Conservation (phyloP, 169 alveolate genomes). For the Plasmodium gaboni region DNA sequence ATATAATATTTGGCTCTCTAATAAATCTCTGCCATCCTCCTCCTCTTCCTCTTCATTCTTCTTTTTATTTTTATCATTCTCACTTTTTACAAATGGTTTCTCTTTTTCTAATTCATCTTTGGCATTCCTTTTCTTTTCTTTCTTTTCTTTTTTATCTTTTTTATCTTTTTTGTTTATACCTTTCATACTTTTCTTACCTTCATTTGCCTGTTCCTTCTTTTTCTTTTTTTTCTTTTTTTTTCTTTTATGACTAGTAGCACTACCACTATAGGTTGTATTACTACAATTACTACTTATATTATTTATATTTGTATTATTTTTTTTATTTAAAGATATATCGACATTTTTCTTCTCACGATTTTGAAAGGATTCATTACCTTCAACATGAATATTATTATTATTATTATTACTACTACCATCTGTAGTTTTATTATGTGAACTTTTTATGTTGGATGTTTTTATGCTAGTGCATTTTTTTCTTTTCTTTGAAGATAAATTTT, state of each 20-base stretch:
- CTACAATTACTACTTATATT: not conserved
- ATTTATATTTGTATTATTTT: not conserved
- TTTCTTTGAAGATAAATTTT: too few relatives aligned
- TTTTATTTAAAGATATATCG: slow-evolving; percentile 1
- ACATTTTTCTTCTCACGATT: too few relatives aligned
- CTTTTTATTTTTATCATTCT: not conserved
- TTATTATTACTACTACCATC: too few relatives aligned
- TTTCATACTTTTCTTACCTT: not conserved
- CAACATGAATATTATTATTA: too few relatives aligned
- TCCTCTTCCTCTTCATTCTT: slow-evolving; percentile 3
- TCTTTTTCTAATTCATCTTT: not conserved
- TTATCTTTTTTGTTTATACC: not conserved
- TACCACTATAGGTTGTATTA: too few relatives aligned
- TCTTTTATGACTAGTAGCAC: not conserved
- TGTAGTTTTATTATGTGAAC: too few relatives aligned
- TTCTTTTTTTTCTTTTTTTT: slow-evolving; percentile 7
- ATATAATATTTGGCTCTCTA: not conserved
- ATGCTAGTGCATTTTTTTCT: too few relatives aligned
- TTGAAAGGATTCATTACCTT: too few relatives aligned
- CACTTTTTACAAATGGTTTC: not conserved
- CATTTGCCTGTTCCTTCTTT: slow-evolving; percentile 4
- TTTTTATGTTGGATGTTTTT: too few relatives aligned
- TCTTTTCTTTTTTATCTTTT: not conserved
- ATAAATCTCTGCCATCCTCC: not conserved
- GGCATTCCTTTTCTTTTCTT: not conserved